A percentile compares a stretch with the other conserved stretches of the same genome.
These are phyloP conservation scores for Pythium utonaiense DNA, from an alignment of 352 stramenopile genomes.

Conservation along the genomic window DNA sequence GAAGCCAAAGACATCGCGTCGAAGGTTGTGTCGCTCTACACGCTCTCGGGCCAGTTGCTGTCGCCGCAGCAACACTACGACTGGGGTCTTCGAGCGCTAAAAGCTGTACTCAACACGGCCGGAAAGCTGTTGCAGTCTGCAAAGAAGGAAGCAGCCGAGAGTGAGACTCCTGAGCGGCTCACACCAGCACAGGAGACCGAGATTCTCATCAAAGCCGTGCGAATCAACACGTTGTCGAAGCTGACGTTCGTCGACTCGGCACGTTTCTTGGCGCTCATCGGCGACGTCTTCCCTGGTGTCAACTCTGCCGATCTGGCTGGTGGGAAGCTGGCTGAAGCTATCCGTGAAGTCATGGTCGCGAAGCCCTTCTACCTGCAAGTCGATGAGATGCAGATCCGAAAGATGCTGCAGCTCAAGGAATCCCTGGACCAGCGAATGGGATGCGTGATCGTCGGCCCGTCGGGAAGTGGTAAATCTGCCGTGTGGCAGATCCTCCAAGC, in stretches of 20 bases:
- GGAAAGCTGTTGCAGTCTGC: slow-evolving; percentile 87
- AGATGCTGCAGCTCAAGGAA: slow-evolving; percentile 96
- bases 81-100: slow-evolving; percentile 86
- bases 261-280: slow-evolving; percentile 90
- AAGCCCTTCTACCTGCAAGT: slow-evolving; percentile 88
- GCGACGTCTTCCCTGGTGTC: slow-evolving; percentile 92
- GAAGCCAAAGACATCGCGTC: slow-evolving; percentile 67
- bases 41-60: slow-evolving; percentile 62
- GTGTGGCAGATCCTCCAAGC: slow-evolving; percentile 92
- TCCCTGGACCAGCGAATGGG: slow-evolving; percentile 94
- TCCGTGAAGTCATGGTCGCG: slow-evolving; percentile 86
- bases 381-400: slow-evolving; percentile 90
- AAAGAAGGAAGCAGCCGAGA: slow-evolving; percentile 60
- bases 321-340: slow-evolving; percentile 80
- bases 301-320: slow-evolving; percentile 75
- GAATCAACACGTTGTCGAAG: slow-evolving; percentile 95
- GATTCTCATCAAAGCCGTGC: slow-evolving; percentile 93
- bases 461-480: slow-evolving; percentile 91
- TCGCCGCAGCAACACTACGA: slow-evolving; percentile 88
- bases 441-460: slow-evolving; percentile 92
- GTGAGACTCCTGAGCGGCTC: slow-evolving; percentile 30
- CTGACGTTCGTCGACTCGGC: slow-evolving; percentile 91
- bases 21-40: slow-evolving; percentile 85
- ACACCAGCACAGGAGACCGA: slow-evolving; percentile 81
- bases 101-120: slow-evolving; percentile 92